Percentiles rank a stretch among this genome's conserved stretches.
Evolutionary conservation across 768 basidiomycete species (phyloP).

Genomic region (Tulasnella sp.): DNA sequence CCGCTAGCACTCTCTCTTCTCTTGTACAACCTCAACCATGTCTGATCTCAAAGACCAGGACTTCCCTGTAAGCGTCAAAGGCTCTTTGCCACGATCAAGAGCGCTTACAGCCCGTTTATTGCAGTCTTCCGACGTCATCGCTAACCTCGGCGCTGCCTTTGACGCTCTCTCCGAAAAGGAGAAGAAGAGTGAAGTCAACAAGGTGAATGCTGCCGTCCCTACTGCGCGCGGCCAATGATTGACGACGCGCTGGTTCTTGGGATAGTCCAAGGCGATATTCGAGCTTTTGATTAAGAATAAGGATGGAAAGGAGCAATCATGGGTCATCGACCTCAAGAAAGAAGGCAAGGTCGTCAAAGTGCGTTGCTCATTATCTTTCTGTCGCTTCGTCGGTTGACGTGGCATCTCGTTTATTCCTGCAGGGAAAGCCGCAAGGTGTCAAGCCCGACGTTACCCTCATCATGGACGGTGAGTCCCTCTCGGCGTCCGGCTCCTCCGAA

Average conservation of each 20-base stretch:
- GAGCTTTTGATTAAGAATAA: slow-evolving; percentile 75
- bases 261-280: slow-evolving; percentile 81
- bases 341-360: slow-evolving; percentile 64
- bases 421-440: slow-evolving; percentile 50
- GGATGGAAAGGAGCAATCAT: slow-evolving; percentile 64
- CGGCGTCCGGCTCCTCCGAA: background rate
- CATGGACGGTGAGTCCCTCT: slow-evolving; percentile 45
- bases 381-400: background rate
- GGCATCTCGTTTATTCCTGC: background rate
- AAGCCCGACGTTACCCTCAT: slow-evolving; percentile 83
- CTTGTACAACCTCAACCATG: slow-evolving; percentile 44
- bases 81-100: background rate
- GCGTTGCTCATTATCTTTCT: background rate
- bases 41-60: slow-evolving; percentile 68
- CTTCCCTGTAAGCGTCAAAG: slow-evolving; percentile 54
- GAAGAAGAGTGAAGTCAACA: slow-evolving; percentile 55
- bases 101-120: background rate
- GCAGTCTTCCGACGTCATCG: slow-evolving; percentile 66
- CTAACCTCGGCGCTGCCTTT: slow-evolving; percentile 53
- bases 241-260: background rate
- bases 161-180: slow-evolving; percentile 55
- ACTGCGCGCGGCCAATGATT: no score
- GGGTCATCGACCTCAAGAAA: slow-evolving; percentile 95
- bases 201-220: slow-evolving; percentile 2
- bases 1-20: background rate